phyloP scores from a whole-genome alignment of 805 yeast genomes.

The Kregervanrija pseudodelftensis region DNA sequence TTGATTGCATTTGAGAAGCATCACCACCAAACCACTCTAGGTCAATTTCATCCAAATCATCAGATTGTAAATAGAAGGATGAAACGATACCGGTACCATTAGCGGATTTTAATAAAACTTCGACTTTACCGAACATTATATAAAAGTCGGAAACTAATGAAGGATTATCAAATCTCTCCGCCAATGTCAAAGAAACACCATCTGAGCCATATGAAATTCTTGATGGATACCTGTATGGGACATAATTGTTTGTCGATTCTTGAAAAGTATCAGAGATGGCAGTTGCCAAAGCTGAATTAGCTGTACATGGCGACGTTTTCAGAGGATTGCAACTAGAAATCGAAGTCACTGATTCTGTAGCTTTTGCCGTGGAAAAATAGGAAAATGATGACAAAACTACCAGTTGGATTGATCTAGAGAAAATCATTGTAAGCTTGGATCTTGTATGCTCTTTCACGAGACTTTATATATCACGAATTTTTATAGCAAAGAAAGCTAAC shows the following conservation, averaged over 20 bases:
- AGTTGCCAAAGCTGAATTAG: constrained; percentile 57
- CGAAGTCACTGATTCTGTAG: constrained; percentile 7
- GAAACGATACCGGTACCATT: constrained; percentile 75
- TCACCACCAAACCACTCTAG: constrained; percentile 85
- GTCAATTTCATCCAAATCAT: constrained; percentile 86
- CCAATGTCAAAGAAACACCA: constrained; percentile 59
- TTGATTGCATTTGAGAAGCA: constrained; percentile 63
- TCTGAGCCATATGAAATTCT: constrained; percentile 39
- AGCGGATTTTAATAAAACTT: constrained; percentile 65
- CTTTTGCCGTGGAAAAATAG: no score
- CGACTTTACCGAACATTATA: constrained; percentile 84
- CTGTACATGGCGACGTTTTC: constrained; percentile 21
- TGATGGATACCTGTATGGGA: constrained; percentile 36
- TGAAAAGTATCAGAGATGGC: constrained; percentile 47
- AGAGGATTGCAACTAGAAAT: constrained; percentile 28
- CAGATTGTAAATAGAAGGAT: constrained; percentile 71
- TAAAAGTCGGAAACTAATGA: constrained; percentile 70
- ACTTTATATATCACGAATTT: no score
- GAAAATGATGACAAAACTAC: no score
- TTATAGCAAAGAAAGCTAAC: no score
- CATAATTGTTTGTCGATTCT: constrained; percentile 34
- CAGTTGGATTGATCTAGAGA: no score
- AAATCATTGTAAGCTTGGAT: no score
- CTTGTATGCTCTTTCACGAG: no score
- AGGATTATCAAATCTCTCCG: constrained; percentile 68